phyloP scores from a whole-genome alignment of 805 yeast genomes.

The Saccharomycopsis capsularis region DNA sequence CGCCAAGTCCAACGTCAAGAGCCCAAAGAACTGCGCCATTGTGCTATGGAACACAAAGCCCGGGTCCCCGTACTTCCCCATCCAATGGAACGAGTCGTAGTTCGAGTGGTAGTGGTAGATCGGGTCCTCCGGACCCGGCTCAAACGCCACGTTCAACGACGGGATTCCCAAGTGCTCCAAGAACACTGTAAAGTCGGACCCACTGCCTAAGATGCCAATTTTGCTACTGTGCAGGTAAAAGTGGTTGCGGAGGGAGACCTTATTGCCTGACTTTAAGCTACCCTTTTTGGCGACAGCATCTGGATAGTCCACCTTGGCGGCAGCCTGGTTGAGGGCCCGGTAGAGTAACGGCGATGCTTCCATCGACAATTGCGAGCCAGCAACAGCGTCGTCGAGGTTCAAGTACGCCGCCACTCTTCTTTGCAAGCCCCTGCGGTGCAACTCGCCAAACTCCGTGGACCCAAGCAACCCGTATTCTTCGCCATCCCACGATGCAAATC shows the following conservation, averaged over 20 bases:
- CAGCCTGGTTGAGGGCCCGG: conserved; percentile 36
- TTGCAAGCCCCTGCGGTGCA: conserved; percentile 38
- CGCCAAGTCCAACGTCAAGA: conserved; percentile 40
- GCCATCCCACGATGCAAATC: conserved; percentile 76
- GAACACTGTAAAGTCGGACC: conserved; percentile 62
- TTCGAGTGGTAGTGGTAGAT: conserved; percentile 73
- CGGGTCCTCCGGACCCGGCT: conserved; percentile 38
- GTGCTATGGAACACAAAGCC: conserved; percentile 53
- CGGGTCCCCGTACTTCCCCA: conserved; percentile 55
- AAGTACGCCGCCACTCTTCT: conserved; percentile 56
- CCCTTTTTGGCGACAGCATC: conserved; percentile 22
- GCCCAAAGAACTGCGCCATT: conserved; percentile 46
- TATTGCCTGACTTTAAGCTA: conserved; percentile 14
- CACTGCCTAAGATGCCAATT: conserved; percentile 54
- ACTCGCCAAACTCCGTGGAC: conserved; percentile 72
- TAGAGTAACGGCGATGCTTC: conserved; percentile 56
- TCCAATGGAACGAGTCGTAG: conserved; percentile 68
- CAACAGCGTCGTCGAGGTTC: conserved; percentile 59
- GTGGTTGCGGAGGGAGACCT: too few relatives aligned
- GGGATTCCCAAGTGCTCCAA: conserved; percentile 55
- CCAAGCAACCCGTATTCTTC: conserved; percentile 70
- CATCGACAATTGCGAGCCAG: conserved; percentile 46
- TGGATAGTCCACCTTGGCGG: conserved; percentile 44
- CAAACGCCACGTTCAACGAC: conserved; percentile 52
- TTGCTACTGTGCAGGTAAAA: too few relatives aligned